Evolutionary conservation across 83 land plant genomes (phyloP), one percentile per base, ranked within the genome.

Genomic region (Isoetes engelmannii): DNA sequence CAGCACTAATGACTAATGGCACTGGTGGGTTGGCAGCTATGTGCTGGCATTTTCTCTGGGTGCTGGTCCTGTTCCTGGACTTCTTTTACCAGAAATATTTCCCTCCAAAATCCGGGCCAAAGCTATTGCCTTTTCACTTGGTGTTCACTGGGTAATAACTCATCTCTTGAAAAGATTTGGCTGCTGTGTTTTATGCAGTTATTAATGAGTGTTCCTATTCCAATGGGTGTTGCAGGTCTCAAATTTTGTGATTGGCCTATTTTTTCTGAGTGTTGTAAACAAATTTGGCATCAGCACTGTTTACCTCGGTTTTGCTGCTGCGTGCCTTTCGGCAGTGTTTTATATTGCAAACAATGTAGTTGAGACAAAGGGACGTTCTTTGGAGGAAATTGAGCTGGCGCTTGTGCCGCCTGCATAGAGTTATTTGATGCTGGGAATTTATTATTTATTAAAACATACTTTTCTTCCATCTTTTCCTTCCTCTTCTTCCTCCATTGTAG

Each of bases 31-130:
- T 21, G 45, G 59, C 85, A 86, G 90, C 13, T 86, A 87, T 47
- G 85, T 87, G 21, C 60, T 87, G 48, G 84, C 90, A 12, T 87
- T 87, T 71, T 84, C 90, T 6, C 71, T 87, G 49, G 90, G 90
- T 47, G 88, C 90, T 64, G 90, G 90, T 37, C 90, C 90, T 62
- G 90, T 87, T 13, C 90, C 90, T 5, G 90, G 80, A 47, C 85
- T 87, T 67, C 74, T 87, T 48, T 77, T 87, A 17, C 88, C 90
- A 47, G 90, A 87, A 63, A 87, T 87, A 69, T 87, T 87, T 72
- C 76, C 88, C 7, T 81, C 85, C 44, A 75, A 84, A 53, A 87
- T 87, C 47, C 84, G 88, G 57, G 90, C 88, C 56, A 87, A 87
- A 65, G 90, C 90, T 21, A 85, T 87, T 58, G 74, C 90, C 4